Evolutionary conservation across 495 filamentous ascomycete genomes (phyloP), one percentile per base, ranked within the genome.

Genomic region (Ramalina intermedia): DNA sequence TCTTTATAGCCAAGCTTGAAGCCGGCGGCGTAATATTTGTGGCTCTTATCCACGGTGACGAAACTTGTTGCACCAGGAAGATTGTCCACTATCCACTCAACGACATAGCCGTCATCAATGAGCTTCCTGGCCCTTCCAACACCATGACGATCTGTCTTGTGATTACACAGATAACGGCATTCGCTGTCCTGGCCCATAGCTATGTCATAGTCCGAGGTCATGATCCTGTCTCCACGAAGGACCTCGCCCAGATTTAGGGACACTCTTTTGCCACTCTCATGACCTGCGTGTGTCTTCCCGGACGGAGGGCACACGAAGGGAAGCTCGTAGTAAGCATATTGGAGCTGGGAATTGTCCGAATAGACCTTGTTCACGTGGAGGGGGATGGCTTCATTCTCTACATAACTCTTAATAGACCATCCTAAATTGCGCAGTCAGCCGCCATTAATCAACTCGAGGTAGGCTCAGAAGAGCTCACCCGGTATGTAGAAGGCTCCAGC

Each of bases 31-130:
- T 94, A 96, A 65, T 94, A 94, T 62, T 88, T 94, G 54, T 81
- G 78, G 46, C 74, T 79, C 62, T 85, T 87, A 62, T 96, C 89
- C 13, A 86, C 82, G 0, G 86, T 93, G 40, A 94, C 87, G 57
- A 94, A 96, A 59, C 81, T 88, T 4, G 89, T 94, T 37, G 89
- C 89, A 7, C 89, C 89, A 9, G 89, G 89, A 23, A 96, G 71
- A 52, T 96, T 96, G 62, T 96, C 89, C 39, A 90, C 86, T 57
- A 96, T 96, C 89, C 89, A 96, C 63, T 96, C 89, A 3, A 81
- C 82, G 38, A 94, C 84, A 62, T 94, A 94, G 37, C 87, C 87
- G 47, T 88, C 77, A 51, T 73, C 75, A 40, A 95, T 80, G 54
- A 96, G 66, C 49, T 88, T 69, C 43, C 75, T 76, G 6, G 83